A percentile compares a stretch with the other conserved stretches of the same genome.
These are phyloP conservation scores for Mikania micrantha DNA, from an alignment of 129 eudicot species.

Conservation along the genomic window DNA sequence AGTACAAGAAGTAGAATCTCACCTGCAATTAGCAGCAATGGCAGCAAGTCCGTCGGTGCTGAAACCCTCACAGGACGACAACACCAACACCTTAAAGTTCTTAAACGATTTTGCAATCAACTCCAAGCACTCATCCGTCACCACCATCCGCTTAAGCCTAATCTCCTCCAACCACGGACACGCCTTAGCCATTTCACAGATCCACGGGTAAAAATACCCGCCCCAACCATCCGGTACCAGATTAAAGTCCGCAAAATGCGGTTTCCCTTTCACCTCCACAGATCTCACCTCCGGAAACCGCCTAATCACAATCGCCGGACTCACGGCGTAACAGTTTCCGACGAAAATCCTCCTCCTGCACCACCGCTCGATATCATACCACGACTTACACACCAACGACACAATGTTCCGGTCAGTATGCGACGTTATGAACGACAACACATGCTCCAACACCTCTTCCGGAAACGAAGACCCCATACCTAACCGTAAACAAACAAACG, in stretches of 20 bases:
- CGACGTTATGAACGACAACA: slow-evolving; percentile 51
- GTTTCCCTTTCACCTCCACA: slow-evolving; percentile 81
- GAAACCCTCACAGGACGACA: slow-evolving; percentile 85
- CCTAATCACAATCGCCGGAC: slow-evolving; percentile 54
- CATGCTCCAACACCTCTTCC: slow-evolving; percentile 77
- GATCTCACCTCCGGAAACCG: slow-evolving; percentile 77
- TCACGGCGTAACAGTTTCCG: slow-evolving; percentile 86
- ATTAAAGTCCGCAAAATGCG: slow-evolving; percentile 93
- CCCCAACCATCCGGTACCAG: slow-evolving; percentile 98
- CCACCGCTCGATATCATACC: slow-evolving; percentile 89
- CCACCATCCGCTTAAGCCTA: slow-evolving; percentile 86
- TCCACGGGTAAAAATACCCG: slow-evolving; percentile 69
- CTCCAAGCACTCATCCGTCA: slow-evolving; percentile 75
- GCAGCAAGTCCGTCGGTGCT: slow-evolving; percentile 81
- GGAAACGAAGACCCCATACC: slow-evolving; percentile 58
- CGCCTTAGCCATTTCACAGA: slow-evolving; percentile 55
- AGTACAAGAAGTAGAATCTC: neutral
- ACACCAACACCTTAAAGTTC: slow-evolving; percentile 67
- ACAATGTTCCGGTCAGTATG: slow-evolving; percentile 68
- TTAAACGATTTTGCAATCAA: slow-evolving; percentile 50
- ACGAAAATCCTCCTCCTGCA: slow-evolving; percentile 61
- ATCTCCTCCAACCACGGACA: slow-evolving; percentile 86
- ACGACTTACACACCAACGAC: slow-evolving; percentile 78
- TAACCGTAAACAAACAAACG: too few relatives aligned
- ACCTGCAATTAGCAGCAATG: slow-evolving; percentile 99